Conservation (phyloP, 768 basidiomycete genomes). For the Suillus ampliporus region DNA sequence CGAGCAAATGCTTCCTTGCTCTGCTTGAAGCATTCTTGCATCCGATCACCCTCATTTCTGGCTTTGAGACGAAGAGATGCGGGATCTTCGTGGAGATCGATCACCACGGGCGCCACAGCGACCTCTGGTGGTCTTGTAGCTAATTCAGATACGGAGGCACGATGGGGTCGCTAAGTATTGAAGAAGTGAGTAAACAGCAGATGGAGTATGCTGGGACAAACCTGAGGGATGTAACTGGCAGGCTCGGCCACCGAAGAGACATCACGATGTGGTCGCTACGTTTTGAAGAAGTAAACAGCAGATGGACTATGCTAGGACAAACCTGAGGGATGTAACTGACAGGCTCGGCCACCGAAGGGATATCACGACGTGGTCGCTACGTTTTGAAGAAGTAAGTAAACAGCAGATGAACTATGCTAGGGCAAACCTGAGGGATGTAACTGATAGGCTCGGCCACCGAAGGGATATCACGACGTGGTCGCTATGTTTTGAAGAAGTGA, state of each 20-base stretch:
- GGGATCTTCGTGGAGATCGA: slow-evolving; percentile 40
- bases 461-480: neutral
- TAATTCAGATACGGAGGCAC: too few species aligned
- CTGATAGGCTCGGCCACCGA: neutral
- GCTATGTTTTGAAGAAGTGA: neutral
- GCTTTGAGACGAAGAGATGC: slow-evolving; percentile 68
- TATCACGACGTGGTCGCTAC: neutral
- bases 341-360: neutral
- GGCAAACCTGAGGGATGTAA: neutral
- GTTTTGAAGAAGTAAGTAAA: neutral
- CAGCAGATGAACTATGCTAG: neutral
- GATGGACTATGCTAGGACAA: neutral
- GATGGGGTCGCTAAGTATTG: neutral
- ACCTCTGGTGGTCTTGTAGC: neutral
- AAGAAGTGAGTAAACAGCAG: neutral
- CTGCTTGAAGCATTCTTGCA: slow-evolving; percentile 66
- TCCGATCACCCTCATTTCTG: slow-evolving; percentile 71
- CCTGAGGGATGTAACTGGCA: neutral
- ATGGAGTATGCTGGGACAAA: neutral
- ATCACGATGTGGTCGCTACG: neutral
- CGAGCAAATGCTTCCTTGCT: slow-evolving; percentile 71
- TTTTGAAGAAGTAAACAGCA: neutral
- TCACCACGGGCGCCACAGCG: neutral
- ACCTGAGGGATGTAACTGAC: neutral
- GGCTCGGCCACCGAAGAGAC: neutral